A percentile compares a stretch with the other conserved stretches of the same genome.
These are phyloP conservation scores for Alternaria consortialis DNA, from an alignment of 2,329 filamentous ascomycete species.

Conservation along the genomic window DNA sequence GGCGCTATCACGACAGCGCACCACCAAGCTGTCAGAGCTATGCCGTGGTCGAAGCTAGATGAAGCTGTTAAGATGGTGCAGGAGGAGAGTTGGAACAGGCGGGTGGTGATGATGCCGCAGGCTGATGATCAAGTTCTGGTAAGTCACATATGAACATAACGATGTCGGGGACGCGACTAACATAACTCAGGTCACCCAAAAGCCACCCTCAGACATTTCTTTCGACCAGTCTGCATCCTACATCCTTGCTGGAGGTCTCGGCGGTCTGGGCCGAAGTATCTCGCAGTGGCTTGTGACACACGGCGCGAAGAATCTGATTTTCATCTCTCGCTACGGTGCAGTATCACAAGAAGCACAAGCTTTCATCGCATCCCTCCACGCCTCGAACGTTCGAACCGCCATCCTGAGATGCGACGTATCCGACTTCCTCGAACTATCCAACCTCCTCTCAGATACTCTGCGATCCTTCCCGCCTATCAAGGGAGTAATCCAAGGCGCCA, in stretches of 20 bases:
- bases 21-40: not conserved
- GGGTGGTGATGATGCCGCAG: slow-evolving; percentile 13
- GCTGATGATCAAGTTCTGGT: slow-evolving; percentile 11
- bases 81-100: slow-evolving; percentile 13
- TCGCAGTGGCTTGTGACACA: slow-evolving; percentile 19
- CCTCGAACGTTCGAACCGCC: slow-evolving; percentile 1
- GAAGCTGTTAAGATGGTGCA: slow-evolving; percentile 27
- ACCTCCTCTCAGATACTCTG: not conserved
- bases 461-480: slow-evolving; percentile 19
- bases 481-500: slow-evolving; percentile 28
- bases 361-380: slow-evolving; percentile 13
- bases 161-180: not conserved
- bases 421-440: slow-evolving; percentile 1
- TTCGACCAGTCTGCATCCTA: slow-evolving; percentile 21
- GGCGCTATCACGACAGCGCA: not conserved
- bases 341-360: not conserved
- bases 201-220: not conserved
- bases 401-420: slow-evolving; percentile 21
- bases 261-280: slow-evolving; percentile 31
- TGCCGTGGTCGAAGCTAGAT: slow-evolving; percentile 18
- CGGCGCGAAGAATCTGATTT: slow-evolving; percentile 23
- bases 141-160: not conserved
- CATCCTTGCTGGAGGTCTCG: slow-evolving; percentile 30
- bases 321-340: slow-evolving; percentile 29
- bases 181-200: slow-evolving; percentile 3